Base-by-base conservation (phyloP, 2,329 filamentous ascomycete genomes). In the Furcasterigmium furcatum region DNA sequence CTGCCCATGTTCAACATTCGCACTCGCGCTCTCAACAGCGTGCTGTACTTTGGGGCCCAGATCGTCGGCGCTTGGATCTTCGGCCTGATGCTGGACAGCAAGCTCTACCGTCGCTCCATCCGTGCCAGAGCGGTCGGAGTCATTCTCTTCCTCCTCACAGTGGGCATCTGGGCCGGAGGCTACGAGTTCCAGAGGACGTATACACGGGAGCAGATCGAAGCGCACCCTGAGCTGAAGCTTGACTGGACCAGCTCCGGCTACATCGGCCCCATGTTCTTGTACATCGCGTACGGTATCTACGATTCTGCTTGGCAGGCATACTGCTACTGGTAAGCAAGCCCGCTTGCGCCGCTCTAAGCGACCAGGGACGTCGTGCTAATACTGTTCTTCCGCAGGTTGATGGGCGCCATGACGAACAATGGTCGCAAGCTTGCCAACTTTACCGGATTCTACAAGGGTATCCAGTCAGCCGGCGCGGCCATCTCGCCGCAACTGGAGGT, bases 261-360 rank as follows among this genome's bases (percentile, higher is more conserved):
- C 43, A 71, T 73, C 7, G 83, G 82, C 0, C 82, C 83, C 10
- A 84, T 87, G 55, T 79, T 86, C 55, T 67, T 87, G 14, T 87
- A 86, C 68, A 82, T 87, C 59, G 85, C 85, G 64, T 87, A 86
- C 58, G 84, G 84, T 34, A 74, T 80, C 50, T 85, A 82, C 56
- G 84, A 87, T 58, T 80, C 83, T n/a, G n/a, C n/a, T n/a, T n/a
- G n/a, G n/a, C n/a, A n/a, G n/a, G n/a, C n/a, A n/a, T n/a, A n/a
- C n/a, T n/a, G n/a, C n/a, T n/a, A n/a, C n/a, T n/a, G n/a, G n/a
- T n/a, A n/a, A n/a, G n/a, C n/a, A n/a, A n/a, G n/a, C n/a, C n/a
- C n/a, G n/a, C n/a, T n/a, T n/a, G n/a, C n/a, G n/a, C n/a, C n/a
- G n/a, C n/a, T n/a, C n/a, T n/a, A n/a, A n/a, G n/a, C n/a, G n/a